Percentiles rank a stretch among this genome's conserved stretches.
Evolutionary conservation across 139 green algal genomes (phyloP).

Genomic region (Chlorella sp.): DNA sequence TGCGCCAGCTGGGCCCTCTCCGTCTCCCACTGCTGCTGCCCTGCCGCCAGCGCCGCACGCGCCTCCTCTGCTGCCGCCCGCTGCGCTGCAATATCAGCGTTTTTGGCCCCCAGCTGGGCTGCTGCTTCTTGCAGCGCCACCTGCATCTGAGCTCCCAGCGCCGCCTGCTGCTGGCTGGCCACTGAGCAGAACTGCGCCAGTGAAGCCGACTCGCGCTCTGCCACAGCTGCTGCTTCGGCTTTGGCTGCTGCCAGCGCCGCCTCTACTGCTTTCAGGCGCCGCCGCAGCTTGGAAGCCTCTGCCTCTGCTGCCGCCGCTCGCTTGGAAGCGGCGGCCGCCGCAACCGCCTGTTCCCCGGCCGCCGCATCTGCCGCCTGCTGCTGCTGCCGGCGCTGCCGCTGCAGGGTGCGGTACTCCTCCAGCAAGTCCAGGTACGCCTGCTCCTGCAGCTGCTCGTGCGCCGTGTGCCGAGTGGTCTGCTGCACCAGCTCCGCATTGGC

Average conservation of each 20-base stretch:
- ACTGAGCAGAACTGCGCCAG: not conserved
- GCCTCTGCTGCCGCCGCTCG: not conserved
- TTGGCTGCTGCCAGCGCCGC: not conserved
- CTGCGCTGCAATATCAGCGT: not conserved
- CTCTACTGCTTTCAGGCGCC: not conserved
- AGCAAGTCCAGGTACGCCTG: not conserved
- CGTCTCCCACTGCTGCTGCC: not conserved
- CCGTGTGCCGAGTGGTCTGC: too few relatives aligned
- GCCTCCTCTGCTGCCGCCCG: not conserved
- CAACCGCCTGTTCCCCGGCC: not conserved
- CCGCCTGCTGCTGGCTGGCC: not conserved
- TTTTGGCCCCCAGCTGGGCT: not conserved
- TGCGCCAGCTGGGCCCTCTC: not conserved
- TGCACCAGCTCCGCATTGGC: too few relatives aligned
- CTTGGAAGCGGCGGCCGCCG: not conserved
- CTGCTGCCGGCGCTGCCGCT: constrained; percentile 8
- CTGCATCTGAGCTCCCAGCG: not conserved
- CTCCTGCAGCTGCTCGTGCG: not conserved
- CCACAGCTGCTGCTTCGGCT: not conserved
- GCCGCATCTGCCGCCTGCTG: not conserved
- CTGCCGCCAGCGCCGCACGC: not conserved
- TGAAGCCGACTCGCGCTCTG: not conserved
- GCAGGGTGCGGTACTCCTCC: not conserved
- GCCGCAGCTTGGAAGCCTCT: not conserved
- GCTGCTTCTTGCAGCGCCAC: not conserved